A percentile compares a stretch with the other conserved stretches of the same genome.
phyloP scores from a whole-genome alignment of 192 early-diverging fungal genomes.

The Podila epigama region DNA sequence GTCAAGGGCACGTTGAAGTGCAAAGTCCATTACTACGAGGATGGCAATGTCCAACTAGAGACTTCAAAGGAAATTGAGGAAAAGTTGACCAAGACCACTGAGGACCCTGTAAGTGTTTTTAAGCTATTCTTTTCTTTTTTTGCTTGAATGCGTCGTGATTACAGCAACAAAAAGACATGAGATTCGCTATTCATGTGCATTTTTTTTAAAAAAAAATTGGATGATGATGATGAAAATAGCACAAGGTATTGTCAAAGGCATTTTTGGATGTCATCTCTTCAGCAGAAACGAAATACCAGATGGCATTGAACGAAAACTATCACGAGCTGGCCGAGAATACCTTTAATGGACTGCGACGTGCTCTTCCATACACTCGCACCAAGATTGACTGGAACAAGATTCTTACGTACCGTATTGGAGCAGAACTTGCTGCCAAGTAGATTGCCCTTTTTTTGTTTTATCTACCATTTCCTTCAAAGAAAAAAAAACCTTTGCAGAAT shows the following conservation, averaged over 20 bases:
- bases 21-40: slow-evolving; percentile 98
- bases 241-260: slow-evolving; percentile 28
- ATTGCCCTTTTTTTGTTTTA: not conserved
- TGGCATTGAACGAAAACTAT: slow-evolving; percentile 83
- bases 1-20: slow-evolving; percentile 79
- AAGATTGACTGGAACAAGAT: slow-evolving; percentile 94
- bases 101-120: slow-evolving; percentile 34
- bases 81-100: slow-evolving; percentile 23
- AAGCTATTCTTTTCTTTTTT: too few relatives aligned
- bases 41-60: slow-evolving; percentile 97
- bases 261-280: slow-evolving; percentile 74
- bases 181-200: too few relatives aligned
- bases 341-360: slow-evolving; percentile 90
- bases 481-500: not conserved
- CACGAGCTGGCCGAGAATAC: slow-evolving; percentile 82
- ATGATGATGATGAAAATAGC: not conserved
- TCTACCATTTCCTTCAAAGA: not conserved
- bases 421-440: slow-evolving; percentile 44
- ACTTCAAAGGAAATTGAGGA: slow-evolving; percentile 73
- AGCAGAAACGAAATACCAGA: slow-evolving; percentile 85
- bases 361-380: slow-evolving; percentile 88
- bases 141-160: too few relatives aligned
- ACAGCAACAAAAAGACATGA: too few relatives aligned
- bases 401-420: slow-evolving; percentile 47
- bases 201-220: too few relatives aligned